Evolutionary conservation across 306 rosid genomes (phyloP).

Genomic region (Vachellia collinsii): DNA sequence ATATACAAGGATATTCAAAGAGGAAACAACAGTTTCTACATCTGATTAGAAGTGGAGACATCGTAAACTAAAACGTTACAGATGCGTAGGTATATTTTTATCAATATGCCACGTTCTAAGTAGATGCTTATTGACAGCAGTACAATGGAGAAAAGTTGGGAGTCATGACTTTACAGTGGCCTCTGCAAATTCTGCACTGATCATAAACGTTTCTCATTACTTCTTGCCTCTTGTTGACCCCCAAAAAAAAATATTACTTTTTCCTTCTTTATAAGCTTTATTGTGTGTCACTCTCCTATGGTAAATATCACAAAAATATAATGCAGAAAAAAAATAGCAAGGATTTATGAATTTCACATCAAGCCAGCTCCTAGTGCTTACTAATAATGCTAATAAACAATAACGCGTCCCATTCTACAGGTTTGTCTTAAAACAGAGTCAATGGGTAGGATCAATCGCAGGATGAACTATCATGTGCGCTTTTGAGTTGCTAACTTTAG

Average conservation of each 20-base stretch:
- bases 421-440: not conserved
- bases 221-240: not conserved
- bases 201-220: not conserved
- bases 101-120: not conserved
- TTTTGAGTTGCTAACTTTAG: slow-evolving; percentile 23
- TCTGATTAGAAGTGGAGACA: not conserved
- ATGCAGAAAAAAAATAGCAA: not conserved
- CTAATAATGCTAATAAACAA: not conserved
- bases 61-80: not conserved
- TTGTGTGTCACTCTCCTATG: not conserved
- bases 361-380: not conserved
- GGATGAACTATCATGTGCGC: not conserved
- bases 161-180: not conserved
- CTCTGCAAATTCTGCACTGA: not conserved
- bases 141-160: not conserved
- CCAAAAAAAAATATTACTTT: not conserved
- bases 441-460: slow-evolving; percentile 1
- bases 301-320: not conserved
- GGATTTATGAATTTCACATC: not conserved
- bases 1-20: not conserved
- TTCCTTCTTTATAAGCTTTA: not conserved
- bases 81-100: not conserved
- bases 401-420: slow-evolving; percentile 19
- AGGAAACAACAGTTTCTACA: slow-evolving; percentile 5
- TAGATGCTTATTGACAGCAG: not conserved